phyloP scores from a whole-genome alignment of 495 filamentous ascomycete species.

The Jackrogersella minutella region DNA sequence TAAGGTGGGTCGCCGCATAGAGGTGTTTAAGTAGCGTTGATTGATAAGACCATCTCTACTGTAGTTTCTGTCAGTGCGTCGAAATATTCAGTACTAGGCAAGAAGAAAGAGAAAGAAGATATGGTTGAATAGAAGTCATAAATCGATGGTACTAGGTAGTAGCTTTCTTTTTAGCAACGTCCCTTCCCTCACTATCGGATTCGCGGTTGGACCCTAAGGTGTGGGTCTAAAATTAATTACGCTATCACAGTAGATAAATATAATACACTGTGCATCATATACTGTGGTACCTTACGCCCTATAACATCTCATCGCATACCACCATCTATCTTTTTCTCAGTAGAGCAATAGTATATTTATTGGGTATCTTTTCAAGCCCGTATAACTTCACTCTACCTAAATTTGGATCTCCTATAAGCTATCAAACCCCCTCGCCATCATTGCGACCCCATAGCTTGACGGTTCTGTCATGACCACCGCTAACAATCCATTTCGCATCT shows the following conservation, averaged over 20 bases:
- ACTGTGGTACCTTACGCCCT: background rate
- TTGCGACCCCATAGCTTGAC: conserved; percentile 97
- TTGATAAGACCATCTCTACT: conserved; percentile 18
- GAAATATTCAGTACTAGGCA: background rate
- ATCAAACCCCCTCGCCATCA: conserved; percentile 63
- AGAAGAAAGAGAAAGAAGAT: background rate
- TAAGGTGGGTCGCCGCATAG: conserved; percentile 1
- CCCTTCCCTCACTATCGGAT: conserved; percentile 34
- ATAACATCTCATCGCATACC: background rate
- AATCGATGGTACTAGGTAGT: conserved; percentile 12
- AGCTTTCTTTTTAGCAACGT: conserved; percentile 24
- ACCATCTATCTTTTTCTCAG: background rate
- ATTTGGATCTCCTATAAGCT: background rate
- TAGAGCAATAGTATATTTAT: conserved; percentile 14
- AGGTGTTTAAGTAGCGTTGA: conserved; percentile 1
- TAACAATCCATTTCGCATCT: conserved; percentile 91
- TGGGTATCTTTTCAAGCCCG: conserved; percentile 46
- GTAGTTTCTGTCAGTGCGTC: background rate
- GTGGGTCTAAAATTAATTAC: conserved; percentile 25
- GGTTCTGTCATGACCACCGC: conserved; percentile 90
- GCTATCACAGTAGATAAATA: background rate
- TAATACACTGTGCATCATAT: background rate
- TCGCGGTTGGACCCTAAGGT: conserved; percentile 17
- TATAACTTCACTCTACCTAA: background rate
- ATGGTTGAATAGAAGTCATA: background rate